Percentiles rank a stretch among this genome's conserved stretches.
These are phyloP conservation scores for Hylodesmum podocarpum DNA, from an alignment of 306 rosid species.

Conservation along the genomic window DNA sequence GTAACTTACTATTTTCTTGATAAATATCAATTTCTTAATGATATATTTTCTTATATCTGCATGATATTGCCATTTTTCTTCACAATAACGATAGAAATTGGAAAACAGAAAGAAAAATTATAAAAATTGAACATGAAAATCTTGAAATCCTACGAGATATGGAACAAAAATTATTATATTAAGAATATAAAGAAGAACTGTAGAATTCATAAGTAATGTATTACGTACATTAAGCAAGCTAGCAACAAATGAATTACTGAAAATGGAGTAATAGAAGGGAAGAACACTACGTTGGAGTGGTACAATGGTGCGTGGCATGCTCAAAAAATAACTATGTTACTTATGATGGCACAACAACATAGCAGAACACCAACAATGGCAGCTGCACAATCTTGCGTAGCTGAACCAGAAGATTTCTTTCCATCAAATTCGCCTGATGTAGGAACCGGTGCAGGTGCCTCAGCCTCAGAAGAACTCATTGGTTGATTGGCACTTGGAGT, in stretches of 20 bases:
- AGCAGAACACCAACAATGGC: constrained; percentile 31
- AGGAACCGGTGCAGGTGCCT: constrained; percentile 41
- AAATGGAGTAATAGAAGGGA: constrained; percentile 1
- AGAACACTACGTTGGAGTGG: not conserved
- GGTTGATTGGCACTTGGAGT: constrained; percentile 41
- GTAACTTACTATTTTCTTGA: not conserved
- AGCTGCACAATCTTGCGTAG: constrained; percentile 28
- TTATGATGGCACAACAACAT: constrained; percentile 26
- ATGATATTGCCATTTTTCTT: not conserved
- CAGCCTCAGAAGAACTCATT: constrained; percentile 27
- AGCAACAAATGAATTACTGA: not conserved
- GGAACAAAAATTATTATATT: not conserved
- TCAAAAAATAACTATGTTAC: constrained; percentile 20
- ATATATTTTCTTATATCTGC: not conserved
- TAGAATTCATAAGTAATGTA: not conserved
- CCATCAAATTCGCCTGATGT: constrained; percentile 64
- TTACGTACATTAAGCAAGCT: not conserved
- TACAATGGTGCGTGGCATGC: not conserved
- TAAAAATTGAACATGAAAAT: no score
- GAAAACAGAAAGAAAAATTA: not conserved
- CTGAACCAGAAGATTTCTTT: constrained; percentile 44
- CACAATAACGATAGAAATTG: not conserved
- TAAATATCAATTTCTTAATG: not conserved
- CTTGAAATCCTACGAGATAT: not conserved
- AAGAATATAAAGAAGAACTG: not conserved